Percentiles rank a stretch among this genome's conserved stretches.
Evolutionary conservation across 305 asterid genomes (phyloP).

Genomic region (Nicotiana rustica): DNA sequence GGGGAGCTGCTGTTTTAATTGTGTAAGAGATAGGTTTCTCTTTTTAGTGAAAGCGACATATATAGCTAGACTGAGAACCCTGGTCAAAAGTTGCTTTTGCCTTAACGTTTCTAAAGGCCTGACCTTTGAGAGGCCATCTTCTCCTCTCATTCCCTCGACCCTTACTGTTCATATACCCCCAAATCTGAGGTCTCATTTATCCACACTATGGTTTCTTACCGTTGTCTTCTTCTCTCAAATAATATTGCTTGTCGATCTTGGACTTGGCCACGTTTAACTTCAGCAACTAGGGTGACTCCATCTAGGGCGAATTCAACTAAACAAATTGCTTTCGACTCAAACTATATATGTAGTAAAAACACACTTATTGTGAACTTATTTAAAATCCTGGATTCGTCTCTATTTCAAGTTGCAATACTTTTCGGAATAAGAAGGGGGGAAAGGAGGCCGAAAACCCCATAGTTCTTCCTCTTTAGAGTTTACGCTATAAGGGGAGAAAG

Average conservation of each 20-base stretch:
- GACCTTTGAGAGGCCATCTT: slow-evolving; percentile 5
- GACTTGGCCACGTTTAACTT: slow-evolving; percentile 30
- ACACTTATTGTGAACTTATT: too few relatives aligned
- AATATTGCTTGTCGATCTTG: slow-evolving; percentile 37
- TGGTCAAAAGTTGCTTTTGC: slow-evolving; percentile 47
- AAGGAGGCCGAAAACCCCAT: too few relatives aligned
- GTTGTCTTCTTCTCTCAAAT: slow-evolving; percentile 42
- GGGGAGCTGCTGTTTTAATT: background rate
- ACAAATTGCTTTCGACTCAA: too few relatives aligned
- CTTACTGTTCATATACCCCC: background rate
- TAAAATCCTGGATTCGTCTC: too few relatives aligned
- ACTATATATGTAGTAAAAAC: too few relatives aligned
- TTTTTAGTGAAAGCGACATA: slow-evolving; percentile 46
- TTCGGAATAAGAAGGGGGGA: too few relatives aligned
- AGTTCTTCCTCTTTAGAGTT: background rate
- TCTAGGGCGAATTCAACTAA: too few relatives aligned
- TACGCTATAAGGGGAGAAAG: background rate
- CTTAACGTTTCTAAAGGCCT: background rate
- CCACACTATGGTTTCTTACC: background rate
- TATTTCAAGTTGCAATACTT: too few relatives aligned
- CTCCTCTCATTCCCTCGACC: background rate
- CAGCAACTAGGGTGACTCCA: background rate
- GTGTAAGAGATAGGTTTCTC: slow-evolving; percentile 38
- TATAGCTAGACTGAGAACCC: slow-evolving; percentile 23
- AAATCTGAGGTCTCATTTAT: background rate